Evolutionary conservation across 1,139 yeast genomes (phyloP), one percentile per base, ranked within the genome.

Genomic region (Taphrina pruni): DNA sequence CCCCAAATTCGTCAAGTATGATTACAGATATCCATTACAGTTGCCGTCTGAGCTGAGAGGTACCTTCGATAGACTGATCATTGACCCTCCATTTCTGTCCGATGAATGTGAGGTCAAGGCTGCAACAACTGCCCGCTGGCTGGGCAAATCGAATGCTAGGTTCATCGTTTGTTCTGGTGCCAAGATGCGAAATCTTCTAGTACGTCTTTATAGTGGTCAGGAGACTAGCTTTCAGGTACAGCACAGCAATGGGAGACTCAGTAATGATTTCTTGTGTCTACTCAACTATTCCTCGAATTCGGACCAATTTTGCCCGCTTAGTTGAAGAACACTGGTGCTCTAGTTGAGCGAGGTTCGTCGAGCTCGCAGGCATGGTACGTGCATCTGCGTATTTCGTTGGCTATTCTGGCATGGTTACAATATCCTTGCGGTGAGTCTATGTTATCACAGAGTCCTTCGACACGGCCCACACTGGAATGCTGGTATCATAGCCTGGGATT

Each of bases 61-160:
- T 60, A 86, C 84, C 74, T 88, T 90, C 68, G 88, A 91, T 75
- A 80, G 96, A 73, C 77, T 90, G n/a, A 79, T 92, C 70, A 86
- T 91, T 14, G 97, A 92, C 77, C 97, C 97, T 0, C 97, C 97
- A 38, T 92, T 90, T 75, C 80, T 92, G 70, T 90, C 89, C 73
- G 86, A 84, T 58, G 91, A 88, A 66, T 91, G 97, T 75, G 97
- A 92, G 77, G 80, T 85, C 14, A 89, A 89, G 74, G 88, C 78
- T 56, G 75, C 74, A 43, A 68, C 70, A 12, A 69, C 71, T n/a
- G 74, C 72, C 39, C 81, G 86, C 55, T 83, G 85, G 62, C 78
- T 91, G 64, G 77, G 89, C 67, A 82, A 81, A 14, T 70, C 75
- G 35, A 66, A 72, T 5, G 70, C 74, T n/a, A 81, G 81, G 71